phyloP scores from a whole-genome alignment of 148 eudicot species.

The Polygonum aviculare region DNA sequence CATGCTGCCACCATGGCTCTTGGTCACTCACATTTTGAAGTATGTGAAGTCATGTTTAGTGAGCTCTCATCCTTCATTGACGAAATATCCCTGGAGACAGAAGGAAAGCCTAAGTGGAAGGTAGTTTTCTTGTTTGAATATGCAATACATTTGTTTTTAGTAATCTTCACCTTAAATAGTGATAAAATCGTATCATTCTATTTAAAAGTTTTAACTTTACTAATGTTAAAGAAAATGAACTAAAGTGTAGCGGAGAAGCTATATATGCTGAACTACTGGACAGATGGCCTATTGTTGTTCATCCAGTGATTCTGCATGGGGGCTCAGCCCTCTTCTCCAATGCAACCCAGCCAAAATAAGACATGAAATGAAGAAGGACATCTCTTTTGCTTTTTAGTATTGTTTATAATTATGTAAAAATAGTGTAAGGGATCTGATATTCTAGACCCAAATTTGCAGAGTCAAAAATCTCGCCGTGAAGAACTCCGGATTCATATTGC shows the following conservation, averaged over 20 bases:
- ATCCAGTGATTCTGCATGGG: not conserved
- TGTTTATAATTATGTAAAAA: not conserved
- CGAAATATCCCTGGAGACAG: conserved; percentile 80
- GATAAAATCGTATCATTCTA: not conserved
- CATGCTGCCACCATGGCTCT: conserved; percentile 98
- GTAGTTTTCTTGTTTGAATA: conserved; percentile 27
- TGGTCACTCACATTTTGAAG: conserved; percentile 93
- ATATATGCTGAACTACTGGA: not conserved
- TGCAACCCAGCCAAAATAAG: not conserved
- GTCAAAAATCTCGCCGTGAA: conserved; percentile 94
- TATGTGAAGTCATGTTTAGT: conserved; percentile 82
- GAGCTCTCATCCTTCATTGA: conserved; percentile 91
- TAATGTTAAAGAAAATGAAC: not conserved
- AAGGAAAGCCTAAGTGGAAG: conserved; percentile 99
- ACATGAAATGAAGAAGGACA: not conserved
- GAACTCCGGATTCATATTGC: conserved; percentile 85
- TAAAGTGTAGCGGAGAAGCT: not conserved
- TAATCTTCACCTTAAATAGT: not conserved
- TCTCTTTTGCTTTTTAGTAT: not conserved
- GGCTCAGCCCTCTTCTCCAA: not conserved
- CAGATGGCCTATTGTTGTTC: not conserved
- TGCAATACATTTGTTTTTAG: not conserved
- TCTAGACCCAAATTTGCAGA: conserved; percentile 31
- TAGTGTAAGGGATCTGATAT: not conserved
- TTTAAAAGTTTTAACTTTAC: not conserved